Base-by-base conservation (phyloP, 2,329 filamentous ascomycete genomes). In the Trichoderma cornu-damae region DNA sequence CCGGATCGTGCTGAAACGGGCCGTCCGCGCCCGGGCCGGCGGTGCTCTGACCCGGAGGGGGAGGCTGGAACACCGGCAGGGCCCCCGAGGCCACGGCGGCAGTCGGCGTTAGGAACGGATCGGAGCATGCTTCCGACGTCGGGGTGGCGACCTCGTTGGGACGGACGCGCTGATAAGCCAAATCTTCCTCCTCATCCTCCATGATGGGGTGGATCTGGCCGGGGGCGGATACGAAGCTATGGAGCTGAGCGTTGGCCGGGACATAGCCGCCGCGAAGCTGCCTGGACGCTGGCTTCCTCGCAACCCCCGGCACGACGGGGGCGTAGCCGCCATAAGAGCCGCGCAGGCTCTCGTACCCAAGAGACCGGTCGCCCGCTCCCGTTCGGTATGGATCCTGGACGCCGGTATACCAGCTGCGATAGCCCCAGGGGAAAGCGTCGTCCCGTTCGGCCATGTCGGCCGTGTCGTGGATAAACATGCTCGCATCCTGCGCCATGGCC, bases 181-280 rank as follows among this genome's bases (percentile, higher is more conserved):
- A 67, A 6, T 76, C 78, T 30, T 83, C 80, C 61, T 84, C 81
- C 37, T 82, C 81, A 7, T 79, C 80, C 61, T 84, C 81, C 61
- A 81, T 76, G 59, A 84, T 84, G 1, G 81, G 81, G 60, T 83
- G 79, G 61, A 84, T 84, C 2, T 69, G 71, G 3, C 75, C 75
- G 0, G 74, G 67, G 2, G 63, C 55, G 60, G 65, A 63, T 12
- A 61, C 61, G n/a, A 70, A 66, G 43, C 51, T 63, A 35, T 57
- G 62, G 34, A 68, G 63, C 30, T 66, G 65, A 34, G 63, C 58
- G 34, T 65, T 66, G 11, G 70, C 64, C n/a, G 70, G 67, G 59
- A 66, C 62, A 57, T 73, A 70, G 37, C 69, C 67, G 56, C 66
- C 64, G 38, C 69, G 60, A 11, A 66, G 61, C 14, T 64, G 64